These are phyloP conservation scores for Laguncularia racemosa DNA, from an alignment of 345 rosid genomes.

Conservation along the genomic window DNA sequence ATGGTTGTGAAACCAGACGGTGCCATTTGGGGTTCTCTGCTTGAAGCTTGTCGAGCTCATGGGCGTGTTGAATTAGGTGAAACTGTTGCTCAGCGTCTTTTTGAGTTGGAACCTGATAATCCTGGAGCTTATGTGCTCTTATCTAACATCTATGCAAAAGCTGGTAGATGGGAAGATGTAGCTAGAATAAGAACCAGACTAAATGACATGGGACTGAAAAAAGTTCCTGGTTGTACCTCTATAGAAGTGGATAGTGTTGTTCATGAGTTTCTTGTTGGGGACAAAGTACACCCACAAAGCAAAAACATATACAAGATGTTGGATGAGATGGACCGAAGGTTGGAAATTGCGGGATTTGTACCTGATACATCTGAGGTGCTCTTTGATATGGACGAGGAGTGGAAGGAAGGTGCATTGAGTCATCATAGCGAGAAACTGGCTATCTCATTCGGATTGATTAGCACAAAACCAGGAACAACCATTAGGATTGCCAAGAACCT, in stretches of 20 bases:
- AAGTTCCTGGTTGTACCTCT: slow-evolving; percentile 74
- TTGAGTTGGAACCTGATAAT: slow-evolving; percentile 47
- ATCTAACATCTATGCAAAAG: slow-evolving; percentile 74
- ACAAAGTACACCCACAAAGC: slow-evolving; percentile 52
- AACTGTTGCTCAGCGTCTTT: slow-evolving; percentile 37
- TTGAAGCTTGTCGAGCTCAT: slow-evolving; percentile 59
- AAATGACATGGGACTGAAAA: slow-evolving; percentile 55
- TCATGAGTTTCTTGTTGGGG: slow-evolving; percentile 73
- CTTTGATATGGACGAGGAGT: slow-evolving; percentile 66
- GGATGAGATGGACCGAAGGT: slow-evolving; percentile 45
- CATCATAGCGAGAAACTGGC: slow-evolving; percentile 77
- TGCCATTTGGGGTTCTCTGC: slow-evolving; percentile 72
- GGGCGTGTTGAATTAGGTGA: slow-evolving; percentile 47
- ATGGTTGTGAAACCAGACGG: slow-evolving; percentile 64
- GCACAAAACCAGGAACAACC: slow-evolving; percentile 65
- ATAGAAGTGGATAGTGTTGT: slow-evolving; percentile 58
- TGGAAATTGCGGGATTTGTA: slow-evolving; percentile 52
- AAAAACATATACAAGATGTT: slow-evolving; percentile 56
- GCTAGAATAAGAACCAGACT: slow-evolving; percentile 44
- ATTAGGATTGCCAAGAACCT: slow-evolving; percentile 78
- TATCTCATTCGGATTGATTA: slow-evolving; percentile 75
- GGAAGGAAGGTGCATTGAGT: slow-evolving; percentile 63
- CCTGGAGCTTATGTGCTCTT: slow-evolving; percentile 59
- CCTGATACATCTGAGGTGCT: slow-evolving; percentile 66
- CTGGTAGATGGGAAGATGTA: slow-evolving; percentile 68